Conservation (phyloP, 139 green algal genomes). For the Deuterostichococcus epilithicus region DNA sequence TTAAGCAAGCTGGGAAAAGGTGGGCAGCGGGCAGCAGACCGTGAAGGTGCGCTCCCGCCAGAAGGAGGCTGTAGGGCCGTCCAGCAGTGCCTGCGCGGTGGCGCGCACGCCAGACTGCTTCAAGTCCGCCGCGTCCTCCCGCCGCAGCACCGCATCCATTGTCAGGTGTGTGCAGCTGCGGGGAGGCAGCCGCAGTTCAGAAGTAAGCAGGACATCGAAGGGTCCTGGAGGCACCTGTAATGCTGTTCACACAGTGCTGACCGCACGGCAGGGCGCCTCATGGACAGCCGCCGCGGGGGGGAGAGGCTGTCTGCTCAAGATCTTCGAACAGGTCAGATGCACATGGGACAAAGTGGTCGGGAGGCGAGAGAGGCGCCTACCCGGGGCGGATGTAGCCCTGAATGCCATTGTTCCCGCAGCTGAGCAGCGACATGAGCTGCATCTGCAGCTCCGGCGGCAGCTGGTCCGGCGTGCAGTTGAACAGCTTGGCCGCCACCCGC, state of each 20-base stretch:
- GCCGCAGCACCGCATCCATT: not conserved
- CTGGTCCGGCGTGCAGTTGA: conserved; percentile 71
- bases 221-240: too few species aligned
- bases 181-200: not conserved
- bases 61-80: conserved; percentile 17
- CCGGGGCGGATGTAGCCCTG: conserved; percentile 73
- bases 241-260: too few species aligned
- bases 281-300: too few species aligned
- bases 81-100: not conserved
- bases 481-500: conserved; percentile 68
- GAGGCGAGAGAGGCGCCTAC: conserved; percentile 64
- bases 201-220: too few species aligned
- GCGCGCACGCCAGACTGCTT: conserved; percentile 10
- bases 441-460: conserved; percentile 59
- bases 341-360: not conserved
- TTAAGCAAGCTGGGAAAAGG: too few species aligned
- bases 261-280: too few species aligned
- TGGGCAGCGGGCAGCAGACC: conserved; percentile 17
- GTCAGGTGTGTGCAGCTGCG: not conserved
- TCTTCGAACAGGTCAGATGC: too few species aligned
- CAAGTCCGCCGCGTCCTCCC: conserved; percentile 16
- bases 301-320: too few species aligned
- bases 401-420: conserved; percentile 29
- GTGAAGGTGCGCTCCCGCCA: conserved; percentile 49
- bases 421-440: conserved; percentile 20